These are phyloP conservation scores for Lentithecium fluviatile DNA, from an alignment of 495 filamentous ascomycete species.

Conservation along the genomic window DNA sequence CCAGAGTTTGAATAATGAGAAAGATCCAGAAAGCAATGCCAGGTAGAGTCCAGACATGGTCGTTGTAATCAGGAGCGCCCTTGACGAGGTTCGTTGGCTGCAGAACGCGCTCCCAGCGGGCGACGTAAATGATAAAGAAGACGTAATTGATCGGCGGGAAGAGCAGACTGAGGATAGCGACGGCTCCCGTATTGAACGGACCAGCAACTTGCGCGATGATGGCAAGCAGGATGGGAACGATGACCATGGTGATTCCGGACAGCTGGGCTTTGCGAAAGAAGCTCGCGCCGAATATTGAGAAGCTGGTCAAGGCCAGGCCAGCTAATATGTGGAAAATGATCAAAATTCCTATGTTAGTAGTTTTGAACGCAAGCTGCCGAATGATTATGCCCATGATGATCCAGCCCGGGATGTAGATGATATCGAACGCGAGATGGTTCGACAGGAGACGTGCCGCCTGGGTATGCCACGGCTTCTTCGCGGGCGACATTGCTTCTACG, in stretches of 20 bases:
- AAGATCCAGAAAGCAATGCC: slow-evolving; percentile 70
- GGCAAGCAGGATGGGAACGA: slow-evolving; percentile 47
- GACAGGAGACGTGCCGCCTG: slow-evolving; percentile 43
- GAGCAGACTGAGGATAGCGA: slow-evolving; percentile 38
- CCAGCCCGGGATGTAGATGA: slow-evolving; percentile 50
- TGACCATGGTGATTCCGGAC: slow-evolving; percentile 47
- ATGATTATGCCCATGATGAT: slow-evolving; percentile 46
- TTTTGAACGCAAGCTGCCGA: slow-evolving; percentile 41
- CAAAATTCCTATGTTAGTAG: slow-evolving; percentile 43
- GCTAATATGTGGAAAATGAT: slow-evolving; percentile 47
- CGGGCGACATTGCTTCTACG: slow-evolving; percentile 48
- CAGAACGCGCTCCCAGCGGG: slow-evolving; percentile 37
- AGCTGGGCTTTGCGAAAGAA: slow-evolving; percentile 52
- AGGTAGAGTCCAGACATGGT: slow-evolving; percentile 60
- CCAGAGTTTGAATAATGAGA: slow-evolving; percentile 68
- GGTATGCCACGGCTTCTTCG: slow-evolving; percentile 40
- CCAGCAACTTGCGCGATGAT: slow-evolving; percentile 47
- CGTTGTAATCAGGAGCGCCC: slow-evolving; percentile 35
- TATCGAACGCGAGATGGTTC: slow-evolving; percentile 45
- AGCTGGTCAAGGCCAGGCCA: slow-evolving; percentile 45
- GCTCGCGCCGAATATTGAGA: slow-evolving; percentile 46
- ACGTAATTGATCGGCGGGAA: slow-evolving; percentile 46
- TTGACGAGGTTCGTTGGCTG: slow-evolving; percentile 36
- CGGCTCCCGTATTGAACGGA: slow-evolving; percentile 37
- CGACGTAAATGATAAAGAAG: slow-evolving; percentile 45